Evolutionary conservation across 1,139 yeast genomes (phyloP).

Genomic region (Maudiozyma humilis): DNA sequence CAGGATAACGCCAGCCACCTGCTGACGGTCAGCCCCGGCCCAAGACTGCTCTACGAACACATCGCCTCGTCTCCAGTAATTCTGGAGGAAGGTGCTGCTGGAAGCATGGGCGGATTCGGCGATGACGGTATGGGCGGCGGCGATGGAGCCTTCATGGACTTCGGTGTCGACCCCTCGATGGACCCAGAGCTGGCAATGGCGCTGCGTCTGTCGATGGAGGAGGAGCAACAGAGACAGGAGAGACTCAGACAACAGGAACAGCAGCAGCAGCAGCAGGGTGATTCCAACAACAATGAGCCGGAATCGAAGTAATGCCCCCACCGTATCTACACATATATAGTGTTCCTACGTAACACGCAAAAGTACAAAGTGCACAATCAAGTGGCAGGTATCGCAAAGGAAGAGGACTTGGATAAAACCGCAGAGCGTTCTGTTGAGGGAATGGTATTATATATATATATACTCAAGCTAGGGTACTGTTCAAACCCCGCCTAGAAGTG

Average conservation of each 20-base stretch:
- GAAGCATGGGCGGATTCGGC: conserved; percentile 37
- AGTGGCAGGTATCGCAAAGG: too few relatives aligned
- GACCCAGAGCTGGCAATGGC: conserved; percentile 98
- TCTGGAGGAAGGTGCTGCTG: conserved; percentile 32
- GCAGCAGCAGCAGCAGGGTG: conserved; percentile 2
- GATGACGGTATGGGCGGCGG: conserved; percentile 32
- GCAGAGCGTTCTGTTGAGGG: background rate
- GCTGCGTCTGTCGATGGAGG: conserved; percentile 41
- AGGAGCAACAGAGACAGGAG: conserved; percentile 38
- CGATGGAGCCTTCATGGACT: conserved; percentile 45
- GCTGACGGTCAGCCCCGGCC: conserved; percentile 84
- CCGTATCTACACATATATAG: too few relatives aligned
- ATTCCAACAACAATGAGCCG: conserved; percentile 4
- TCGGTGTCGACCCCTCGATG: conserved; percentile 78
- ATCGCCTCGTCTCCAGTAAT: conserved; percentile 29
- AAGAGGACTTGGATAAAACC: too few relatives aligned
- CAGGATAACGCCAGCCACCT: conserved; percentile 72
- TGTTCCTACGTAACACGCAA: too few relatives aligned
- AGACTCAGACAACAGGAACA: conserved; percentile 28
- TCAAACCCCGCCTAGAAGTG: too few relatives aligned
- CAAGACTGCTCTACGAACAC: conserved; percentile 51
- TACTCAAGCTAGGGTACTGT: too few relatives aligned
- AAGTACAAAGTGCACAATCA: too few relatives aligned
- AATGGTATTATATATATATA: background rate
- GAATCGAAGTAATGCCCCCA: conserved; percentile 1